Percentiles rank a stretch among this genome's conserved stretches.
phyloP scores from a whole-genome alignment of 2,329 filamentous ascomycete genomes.

The Neopestalotiopsis rosae region DNA sequence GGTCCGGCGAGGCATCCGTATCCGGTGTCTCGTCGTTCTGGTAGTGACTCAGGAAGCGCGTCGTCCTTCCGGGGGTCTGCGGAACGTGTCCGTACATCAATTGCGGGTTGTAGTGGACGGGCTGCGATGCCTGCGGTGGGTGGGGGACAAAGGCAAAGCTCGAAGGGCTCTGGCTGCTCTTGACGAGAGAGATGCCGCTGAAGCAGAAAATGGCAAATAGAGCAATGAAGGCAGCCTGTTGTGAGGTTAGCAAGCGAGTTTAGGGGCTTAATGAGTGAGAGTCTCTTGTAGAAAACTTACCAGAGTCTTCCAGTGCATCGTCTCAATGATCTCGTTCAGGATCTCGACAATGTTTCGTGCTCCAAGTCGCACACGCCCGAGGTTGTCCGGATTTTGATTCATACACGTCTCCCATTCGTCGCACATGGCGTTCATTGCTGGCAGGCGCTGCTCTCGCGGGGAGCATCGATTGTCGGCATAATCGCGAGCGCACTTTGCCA shows the following conservation, averaged over 20 bases:
- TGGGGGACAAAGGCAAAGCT: slow-evolving; percentile 26
- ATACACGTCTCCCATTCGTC: slow-evolving; percentile 87
- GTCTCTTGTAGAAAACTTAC: slow-evolving; percentile 40
- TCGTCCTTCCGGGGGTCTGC: slow-evolving; percentile 31
- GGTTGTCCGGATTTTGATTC: slow-evolving; percentile 77
- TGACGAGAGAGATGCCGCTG: slow-evolving; percentile 36
- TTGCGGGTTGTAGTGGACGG: slow-evolving; percentile 23
- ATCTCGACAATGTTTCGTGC: slow-evolving; percentile 91
- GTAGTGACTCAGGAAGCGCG: slow-evolving; percentile 25
- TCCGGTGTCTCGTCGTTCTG: slow-evolving; percentile 43
- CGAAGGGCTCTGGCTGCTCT: slow-evolving; percentile 26
- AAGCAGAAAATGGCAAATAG: slow-evolving; percentile 34
- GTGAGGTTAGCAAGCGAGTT: slow-evolving; percentile 21
- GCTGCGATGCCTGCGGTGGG: slow-evolving; percentile 24
- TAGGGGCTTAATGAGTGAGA: not conserved
- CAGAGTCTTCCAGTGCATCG: slow-evolving; percentile 82
- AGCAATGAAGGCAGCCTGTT: slow-evolving; percentile 31
- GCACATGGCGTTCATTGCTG: slow-evolving; percentile 76
- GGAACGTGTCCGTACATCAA: slow-evolving; percentile 34
- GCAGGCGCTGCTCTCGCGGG: slow-evolving; percentile 64
- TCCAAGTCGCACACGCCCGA: slow-evolving; percentile 80
- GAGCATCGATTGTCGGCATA: slow-evolving; percentile 80
- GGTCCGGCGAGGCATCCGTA: slow-evolving; percentile 55
- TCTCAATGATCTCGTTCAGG: slow-evolving; percentile 90
- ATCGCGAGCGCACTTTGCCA: slow-evolving; percentile 73